Conservation (phyloP, 169 alveolate genomes). For the Cyclospora cayetanensis region DNA sequence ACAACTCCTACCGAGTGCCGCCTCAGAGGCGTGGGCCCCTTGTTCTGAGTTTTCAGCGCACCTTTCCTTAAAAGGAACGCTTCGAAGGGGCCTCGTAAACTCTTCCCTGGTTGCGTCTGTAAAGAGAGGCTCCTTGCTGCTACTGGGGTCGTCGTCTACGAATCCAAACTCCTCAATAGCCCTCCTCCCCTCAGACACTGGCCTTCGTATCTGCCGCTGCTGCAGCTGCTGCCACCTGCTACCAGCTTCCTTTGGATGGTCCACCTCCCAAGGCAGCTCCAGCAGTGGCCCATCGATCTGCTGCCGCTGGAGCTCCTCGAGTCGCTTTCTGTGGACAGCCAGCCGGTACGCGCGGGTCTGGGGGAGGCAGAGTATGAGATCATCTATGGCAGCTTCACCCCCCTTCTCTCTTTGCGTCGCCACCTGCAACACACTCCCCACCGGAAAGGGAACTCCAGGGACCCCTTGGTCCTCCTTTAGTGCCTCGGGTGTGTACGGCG, state of each 20-base stretch:
- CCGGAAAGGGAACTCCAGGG: background rate
- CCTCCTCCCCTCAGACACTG: constrained; percentile 1
- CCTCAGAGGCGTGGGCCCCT: background rate
- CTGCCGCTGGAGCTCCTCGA: constrained; percentile 1
- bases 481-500: background rate
- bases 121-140: background rate
- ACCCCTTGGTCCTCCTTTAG: background rate
- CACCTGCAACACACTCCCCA: background rate
- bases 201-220: background rate
- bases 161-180: constrained; percentile 39
- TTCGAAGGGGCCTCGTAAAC: background rate
- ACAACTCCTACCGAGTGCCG: background rate
- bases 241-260: constrained; percentile 14
- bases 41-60: background rate
- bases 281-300: constrained; percentile 37
- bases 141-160: background rate
- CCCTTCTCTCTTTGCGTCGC: background rate
- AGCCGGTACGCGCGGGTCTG: constrained; percentile 30
- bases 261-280: constrained; percentile 22
- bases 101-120: background rate
- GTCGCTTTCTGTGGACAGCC: background rate
- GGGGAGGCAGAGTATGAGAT: background rate
- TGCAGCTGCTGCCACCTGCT: background rate
- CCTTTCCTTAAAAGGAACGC: background rate
- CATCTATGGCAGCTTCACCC: constrained; percentile 32